Evolutionary conservation across 1,284 basidiomycete genomes (phyloP).

Genomic region (Lentinula novae-zelandiae): DNA sequence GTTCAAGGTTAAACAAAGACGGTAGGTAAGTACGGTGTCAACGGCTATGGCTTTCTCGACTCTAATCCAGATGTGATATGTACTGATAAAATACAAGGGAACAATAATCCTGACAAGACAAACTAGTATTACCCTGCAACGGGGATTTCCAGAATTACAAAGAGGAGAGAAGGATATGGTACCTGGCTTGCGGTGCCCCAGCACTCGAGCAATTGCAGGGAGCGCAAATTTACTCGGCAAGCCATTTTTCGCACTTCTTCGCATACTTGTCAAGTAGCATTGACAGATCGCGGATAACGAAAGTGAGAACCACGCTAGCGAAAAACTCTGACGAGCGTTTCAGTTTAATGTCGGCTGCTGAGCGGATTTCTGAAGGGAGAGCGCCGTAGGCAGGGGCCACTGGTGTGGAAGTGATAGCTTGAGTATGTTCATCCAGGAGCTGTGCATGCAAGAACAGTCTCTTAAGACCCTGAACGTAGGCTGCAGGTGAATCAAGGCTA

Average conservation of each 20-base stretch:
- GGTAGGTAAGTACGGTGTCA: neutral
- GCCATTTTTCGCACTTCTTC: constrained; percentile 87
- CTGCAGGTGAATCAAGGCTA: constrained; percentile 84
- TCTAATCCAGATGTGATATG: constrained; percentile 13
- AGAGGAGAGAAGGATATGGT: neutral
- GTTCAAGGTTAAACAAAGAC: neutral
- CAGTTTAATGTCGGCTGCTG: constrained; percentile 71
- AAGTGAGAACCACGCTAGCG: constrained; percentile 84
- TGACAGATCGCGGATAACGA: constrained; percentile 84
- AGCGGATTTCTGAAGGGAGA: constrained; percentile 62
- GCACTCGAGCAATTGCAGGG: constrained; percentile 11
- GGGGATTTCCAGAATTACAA: constrained; percentile 4
- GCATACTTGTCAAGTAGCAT: constrained; percentile 89
- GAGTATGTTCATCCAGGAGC: constrained; percentile 84
- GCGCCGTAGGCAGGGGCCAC: constrained; percentile 68
- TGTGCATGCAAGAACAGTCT: constrained; percentile 76
- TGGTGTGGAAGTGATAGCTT: constrained; percentile 63
- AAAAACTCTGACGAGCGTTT: constrained; percentile 88
- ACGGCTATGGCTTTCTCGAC: constrained; percentile 1
- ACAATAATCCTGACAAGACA: constrained; percentile 4
- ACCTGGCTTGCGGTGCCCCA: neutral
- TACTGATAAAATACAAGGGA: constrained; percentile 11
- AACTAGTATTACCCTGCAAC: neutral
- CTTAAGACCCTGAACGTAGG: constrained; percentile 79
- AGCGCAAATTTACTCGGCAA: constrained; percentile 57